These are phyloP conservation scores for Leishmania amazonensis DNA, from an alignment of 208 protist genomes.

Conservation along the genomic window DNA sequence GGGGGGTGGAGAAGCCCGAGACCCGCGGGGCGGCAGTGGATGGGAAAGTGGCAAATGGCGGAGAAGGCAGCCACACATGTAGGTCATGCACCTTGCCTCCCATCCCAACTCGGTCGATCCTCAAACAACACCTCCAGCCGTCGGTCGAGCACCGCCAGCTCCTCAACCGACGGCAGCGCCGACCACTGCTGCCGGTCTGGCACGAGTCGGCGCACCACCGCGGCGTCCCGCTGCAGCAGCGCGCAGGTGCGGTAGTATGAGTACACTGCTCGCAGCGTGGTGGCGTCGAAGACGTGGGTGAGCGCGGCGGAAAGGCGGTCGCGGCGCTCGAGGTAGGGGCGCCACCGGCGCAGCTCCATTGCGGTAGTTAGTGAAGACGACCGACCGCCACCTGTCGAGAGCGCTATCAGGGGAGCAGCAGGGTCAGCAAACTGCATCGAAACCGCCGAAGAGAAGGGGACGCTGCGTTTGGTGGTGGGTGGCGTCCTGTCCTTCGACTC, in stretches of 20 bases:
- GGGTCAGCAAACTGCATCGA: conserved; percentile 13
- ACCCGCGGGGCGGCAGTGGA: neutral
- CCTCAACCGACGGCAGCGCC: conserved; percentile 71
- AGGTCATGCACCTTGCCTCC: neutral
- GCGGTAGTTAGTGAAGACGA: neutral
- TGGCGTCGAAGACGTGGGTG: conserved; percentile 29
- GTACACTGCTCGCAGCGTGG: conserved; percentile 57
- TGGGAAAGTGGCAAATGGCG: neutral
- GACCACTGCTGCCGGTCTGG: conserved; percentile 67
- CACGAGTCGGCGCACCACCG: conserved; percentile 59
- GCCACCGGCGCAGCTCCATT: conserved; percentile 9
- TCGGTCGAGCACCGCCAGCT: conserved; percentile 76
- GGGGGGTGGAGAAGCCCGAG: neutral
- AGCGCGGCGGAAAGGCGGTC: conserved; percentile 31
- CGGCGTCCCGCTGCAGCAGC: conserved; percentile 55
- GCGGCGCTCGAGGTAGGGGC: conserved; percentile 45
- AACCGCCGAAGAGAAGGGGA: neutral
- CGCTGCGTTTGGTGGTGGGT: neutral
- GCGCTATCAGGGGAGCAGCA: conserved; percentile 8
- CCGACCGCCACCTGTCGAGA: neutral
- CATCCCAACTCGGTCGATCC: neutral
- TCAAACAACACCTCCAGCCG: conserved; percentile 37
- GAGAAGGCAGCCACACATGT: neutral
- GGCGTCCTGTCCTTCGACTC: neutral
- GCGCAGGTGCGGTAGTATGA: conserved; percentile 63